A percentile compares a stretch with the other conserved stretches of the same genome.
These are phyloP conservation scores for Cladosporium sp. DNA, from an alignment of 2,329 filamentous ascomycete species.

Conservation along the genomic window DNA sequence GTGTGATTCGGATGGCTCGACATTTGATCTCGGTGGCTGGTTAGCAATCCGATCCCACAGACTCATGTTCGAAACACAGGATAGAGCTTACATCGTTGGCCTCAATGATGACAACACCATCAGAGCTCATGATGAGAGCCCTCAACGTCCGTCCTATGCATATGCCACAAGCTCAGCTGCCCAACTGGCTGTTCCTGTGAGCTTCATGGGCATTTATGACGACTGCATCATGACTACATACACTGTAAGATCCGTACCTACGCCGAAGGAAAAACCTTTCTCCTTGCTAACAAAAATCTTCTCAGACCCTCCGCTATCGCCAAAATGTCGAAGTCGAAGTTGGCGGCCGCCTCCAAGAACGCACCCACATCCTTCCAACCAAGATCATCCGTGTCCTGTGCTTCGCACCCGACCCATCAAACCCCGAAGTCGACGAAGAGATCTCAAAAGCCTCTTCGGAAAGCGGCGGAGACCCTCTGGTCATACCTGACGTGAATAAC, in stretches of 20 bases:
- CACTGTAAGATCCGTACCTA: conserved; percentile 25
- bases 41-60: conserved; percentile 40
- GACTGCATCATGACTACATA: conserved; percentile 47
- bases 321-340: conserved; percentile 20
- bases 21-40: conserved; percentile 47
- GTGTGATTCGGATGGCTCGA: conserved; percentile 37
- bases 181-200: conserved; percentile 41
- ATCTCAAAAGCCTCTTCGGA: not conserved
- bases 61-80: conserved; percentile 42
- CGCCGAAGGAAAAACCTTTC: not conserved
- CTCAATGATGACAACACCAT: conserved; percentile 32
- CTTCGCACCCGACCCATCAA: conserved; percentile 28
- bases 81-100: conserved; percentile 40
- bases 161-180: conserved; percentile 34
- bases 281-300: too few relatives aligned
- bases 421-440: not conserved
- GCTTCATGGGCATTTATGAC: conserved; percentile 46
- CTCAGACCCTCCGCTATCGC: conserved; percentile 15
- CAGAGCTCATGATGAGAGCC: conserved; percentile 14
- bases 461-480: not conserved
- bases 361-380: conserved; percentile 35
- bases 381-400: conserved; percentile 39
- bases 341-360: conserved; percentile 11
- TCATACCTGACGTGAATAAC: not conserved
- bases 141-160: conserved; percentile 24